Evolutionary conservation across 139 green algal species (phyloP), one percentile per base, ranked within the genome.

Genomic region (Chlorella sp.): DNA sequence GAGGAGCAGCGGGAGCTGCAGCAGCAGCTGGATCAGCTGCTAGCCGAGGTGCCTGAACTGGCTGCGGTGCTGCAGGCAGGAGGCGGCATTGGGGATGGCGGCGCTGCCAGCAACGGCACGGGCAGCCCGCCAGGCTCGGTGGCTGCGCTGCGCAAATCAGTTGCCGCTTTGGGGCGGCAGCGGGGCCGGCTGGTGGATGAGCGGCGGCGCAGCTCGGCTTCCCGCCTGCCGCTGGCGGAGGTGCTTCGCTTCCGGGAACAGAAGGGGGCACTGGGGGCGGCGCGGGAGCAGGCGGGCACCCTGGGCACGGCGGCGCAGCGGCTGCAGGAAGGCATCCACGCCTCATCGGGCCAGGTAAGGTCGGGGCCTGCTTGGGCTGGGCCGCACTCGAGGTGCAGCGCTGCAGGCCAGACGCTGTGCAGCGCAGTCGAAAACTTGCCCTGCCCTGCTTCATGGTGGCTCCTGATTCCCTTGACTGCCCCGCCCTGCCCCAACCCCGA

Each of bases 321-420:
- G 53, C 81, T 86, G 81, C 57, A 86, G 81, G 81, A 86, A 21
- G 81, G 81, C 81, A 86, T 86, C n/a, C 30, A 71, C 11, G n/a
- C 30, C 21, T 75, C 81, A 14, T 48, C 24, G 18, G 40, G 26
- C n/a, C 57, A 86, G 81, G 81, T 71, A 57, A 28, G 78, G 4
- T 0, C 0, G 24, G 77, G 19, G 18, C n/a, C n/a, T 34, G 22
- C 68, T 34, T 57, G 48, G 9, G 48, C 48, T 57, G 48, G 48
- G 48, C 48, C 9, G n/a, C n/a, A n/a, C n/a, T n/a, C n/a, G n/a
- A n/a, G n/a, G n/a, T n/a, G n/a, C n/a, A n/a, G 48, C 48, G 48
- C 48, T 57, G 48, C 9, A 9, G 48, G 48, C 48, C 7, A 57
- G 48, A 57, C 48, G 48, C 48, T 57, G 9, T 9, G 48, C 48